These are phyloP conservation scores for Hirschfeldia incana DNA, from an alignment of 345 rosid genomes.

Conservation along the genomic window DNA sequence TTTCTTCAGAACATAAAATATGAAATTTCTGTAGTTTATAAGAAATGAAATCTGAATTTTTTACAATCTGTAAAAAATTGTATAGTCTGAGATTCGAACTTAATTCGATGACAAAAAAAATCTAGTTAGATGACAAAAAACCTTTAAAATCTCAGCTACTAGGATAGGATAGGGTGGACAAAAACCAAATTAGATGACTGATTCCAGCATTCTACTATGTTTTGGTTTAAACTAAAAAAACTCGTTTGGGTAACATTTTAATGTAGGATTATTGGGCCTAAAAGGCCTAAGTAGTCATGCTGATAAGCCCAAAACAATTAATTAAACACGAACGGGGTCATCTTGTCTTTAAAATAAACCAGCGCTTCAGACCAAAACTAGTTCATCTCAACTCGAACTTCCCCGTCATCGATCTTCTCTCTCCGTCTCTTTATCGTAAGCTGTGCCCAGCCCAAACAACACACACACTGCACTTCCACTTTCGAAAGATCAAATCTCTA, in stretches of 20 bases:
- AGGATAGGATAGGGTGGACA: too few species aligned
- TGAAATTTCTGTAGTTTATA: too few species aligned
- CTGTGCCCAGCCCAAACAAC: constrained; percentile 9
- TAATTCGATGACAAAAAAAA: too few species aligned
- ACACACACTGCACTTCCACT: constrained; percentile 16
- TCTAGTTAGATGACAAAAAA: too few species aligned
- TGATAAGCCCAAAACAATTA: constrained; percentile 6
- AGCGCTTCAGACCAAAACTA: constrained; percentile 24
- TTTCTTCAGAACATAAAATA: too few species aligned
- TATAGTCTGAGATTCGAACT: too few species aligned
- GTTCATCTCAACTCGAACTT: constrained; percentile 17
- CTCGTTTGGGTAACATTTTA: not conserved
- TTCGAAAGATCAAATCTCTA: not conserved
- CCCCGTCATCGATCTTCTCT: constrained; percentile 9
- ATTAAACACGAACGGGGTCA: not conserved
- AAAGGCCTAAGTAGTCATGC: not conserved
- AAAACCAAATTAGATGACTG: too few species aligned
- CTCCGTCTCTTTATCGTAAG: constrained; percentile 6
- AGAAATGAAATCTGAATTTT: too few species aligned
- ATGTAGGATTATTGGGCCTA: not conserved
- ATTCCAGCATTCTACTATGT: not conserved
- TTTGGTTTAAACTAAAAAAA: not conserved
- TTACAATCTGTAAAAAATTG: too few species aligned
- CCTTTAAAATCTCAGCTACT: too few species aligned
- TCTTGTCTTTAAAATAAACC: not conserved